A percentile compares a stretch with the other conserved stretches of the same genome.
Conservation (phyloP, 2,329 filamentous ascomycete genomes). For the Intubia oerlemansii region DNA sequence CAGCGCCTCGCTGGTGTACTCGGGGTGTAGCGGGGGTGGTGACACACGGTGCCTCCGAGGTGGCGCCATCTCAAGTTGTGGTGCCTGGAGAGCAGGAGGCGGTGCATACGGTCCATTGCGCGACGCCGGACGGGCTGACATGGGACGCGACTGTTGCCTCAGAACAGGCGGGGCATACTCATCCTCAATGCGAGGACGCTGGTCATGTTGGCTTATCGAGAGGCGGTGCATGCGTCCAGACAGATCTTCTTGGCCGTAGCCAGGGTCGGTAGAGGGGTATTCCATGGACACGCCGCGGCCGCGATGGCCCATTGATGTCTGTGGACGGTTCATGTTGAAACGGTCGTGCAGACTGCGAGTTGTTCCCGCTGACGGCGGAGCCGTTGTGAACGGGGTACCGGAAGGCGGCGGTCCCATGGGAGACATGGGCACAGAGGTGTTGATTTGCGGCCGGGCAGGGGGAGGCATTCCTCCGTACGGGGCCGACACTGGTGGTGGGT, state of each 20-base stretch:
- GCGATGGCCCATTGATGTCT: constrained; percentile 18
- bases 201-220: constrained; percentile 20
- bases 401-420: too few species aligned
- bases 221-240: constrained; percentile 16
- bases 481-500: too few species aligned
- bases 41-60: too few species aligned
- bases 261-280: constrained; percentile 8
- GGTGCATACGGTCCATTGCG: constrained; percentile 13
- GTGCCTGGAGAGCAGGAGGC: constrained; percentile 10
- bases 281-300: constrained; percentile 9
- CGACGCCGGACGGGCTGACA: constrained; percentile 16
- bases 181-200: constrained; percentile 19
- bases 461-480: too few species aligned
- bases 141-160: constrained; percentile 22
- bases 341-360: constrained; percentile 8
- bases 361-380: too few species aligned
- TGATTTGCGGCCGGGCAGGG: too few species aligned
- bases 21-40: too few species aligned
- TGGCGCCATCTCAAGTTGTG: too few species aligned
- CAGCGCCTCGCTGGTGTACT: too few species aligned
- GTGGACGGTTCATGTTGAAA: constrained; percentile 12
- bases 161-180: constrained; percentile 16
- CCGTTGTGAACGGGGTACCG: too few species aligned
- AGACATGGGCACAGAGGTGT: too few species aligned
- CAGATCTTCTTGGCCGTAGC: constrained; percentile 19